phyloP scores from a whole-genome alignment of 257 asterid species.

The Jaltomata sinuosa region DNA sequence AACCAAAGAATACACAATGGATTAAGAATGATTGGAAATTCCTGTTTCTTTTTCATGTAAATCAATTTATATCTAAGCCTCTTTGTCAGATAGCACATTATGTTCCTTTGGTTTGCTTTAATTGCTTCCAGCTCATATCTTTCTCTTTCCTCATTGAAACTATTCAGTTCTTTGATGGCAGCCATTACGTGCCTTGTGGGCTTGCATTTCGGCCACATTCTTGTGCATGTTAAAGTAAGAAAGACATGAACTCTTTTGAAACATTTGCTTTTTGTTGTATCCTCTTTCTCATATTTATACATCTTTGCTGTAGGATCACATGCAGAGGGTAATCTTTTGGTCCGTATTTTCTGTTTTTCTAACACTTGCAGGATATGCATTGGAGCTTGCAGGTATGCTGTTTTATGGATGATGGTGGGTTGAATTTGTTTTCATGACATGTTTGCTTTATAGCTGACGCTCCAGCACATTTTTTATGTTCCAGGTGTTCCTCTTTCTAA shows the following conservation, averaged over 20 bases:
- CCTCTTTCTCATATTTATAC: neutral
- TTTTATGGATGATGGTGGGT: neutral
- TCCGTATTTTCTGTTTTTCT: conserved; percentile 51
- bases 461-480: neutral
- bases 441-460: neutral
- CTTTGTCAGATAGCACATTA: neutral
- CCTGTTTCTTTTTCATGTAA: neutral
- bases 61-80: neutral
- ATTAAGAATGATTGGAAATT: neutral
- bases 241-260: conserved; percentile 2
- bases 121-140: neutral
- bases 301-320: conserved; percentile 40
- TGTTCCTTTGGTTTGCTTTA: conserved; percentile 1
- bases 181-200: conserved; percentile 76
- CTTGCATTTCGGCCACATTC: conserved; percentile 80
- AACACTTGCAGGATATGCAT: conserved; percentile 39
- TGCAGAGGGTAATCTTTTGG: conserved; percentile 55
- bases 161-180: conserved; percentile 78
- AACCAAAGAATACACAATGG: neutral
- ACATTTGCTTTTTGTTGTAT: conserved; percentile 1
- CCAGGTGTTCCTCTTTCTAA: conserved; percentile 78
- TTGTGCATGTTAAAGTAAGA: conserved; percentile 63
- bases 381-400: conserved; percentile 40
- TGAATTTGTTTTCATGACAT: neutral
- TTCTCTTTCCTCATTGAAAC: conserved; percentile 13